Evolutionary conservation across 2,329 filamentous ascomycete genomes (phyloP), one percentile per base, ranked within the genome.

Genomic region (Plectosphaerella plurivora): DNA sequence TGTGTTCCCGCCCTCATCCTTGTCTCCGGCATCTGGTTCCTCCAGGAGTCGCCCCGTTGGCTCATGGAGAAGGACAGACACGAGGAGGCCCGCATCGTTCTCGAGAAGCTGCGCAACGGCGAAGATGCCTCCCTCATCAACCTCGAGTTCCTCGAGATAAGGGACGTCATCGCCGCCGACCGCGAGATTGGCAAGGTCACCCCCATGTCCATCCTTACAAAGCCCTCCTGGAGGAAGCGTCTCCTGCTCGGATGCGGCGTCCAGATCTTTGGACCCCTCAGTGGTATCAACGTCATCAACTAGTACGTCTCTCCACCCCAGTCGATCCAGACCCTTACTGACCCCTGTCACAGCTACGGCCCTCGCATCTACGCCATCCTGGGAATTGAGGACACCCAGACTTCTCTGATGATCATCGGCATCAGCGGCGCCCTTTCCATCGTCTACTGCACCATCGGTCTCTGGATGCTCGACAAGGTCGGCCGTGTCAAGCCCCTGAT

Each of bases 331-430:
- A n/a, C 15, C 15, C 25, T 14, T 28, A 24, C 54, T 59, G 9
- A 59, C 52, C 49, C 42, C 8, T 6, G 22, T 11, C 37, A 41
- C 1, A 44, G 59, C 47, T 64, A 63, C 25, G 61, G 61, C 3
- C 62, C 62, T 36, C 64, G 69, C 1, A 71, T 78, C 36, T 77
- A 77, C 57, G 60, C 63, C 12, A 65, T 71, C 4, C 66, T 78
- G 1, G 73, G 73, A 7, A 71, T 79, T 42, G 22, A 18, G 11
- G 61, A 64, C 2, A 73, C 67, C 1, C 68, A 69, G 8, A 73
- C 68, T 1, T 74, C 75, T 0, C 68, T 79, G 4, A 71, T 79
- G 65, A 76, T 79, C 47, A 73, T 77, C 54, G 77, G 76, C 4
- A 72, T 79, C 55, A 76, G 70, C 58, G 76, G 76, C 22, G 73